Percentiles rank a stretch among this genome's conserved stretches.
Conservation (phyloP, 2,329 filamentous ascomycete genomes). For the Colletotrichum abscissum region DNA sequence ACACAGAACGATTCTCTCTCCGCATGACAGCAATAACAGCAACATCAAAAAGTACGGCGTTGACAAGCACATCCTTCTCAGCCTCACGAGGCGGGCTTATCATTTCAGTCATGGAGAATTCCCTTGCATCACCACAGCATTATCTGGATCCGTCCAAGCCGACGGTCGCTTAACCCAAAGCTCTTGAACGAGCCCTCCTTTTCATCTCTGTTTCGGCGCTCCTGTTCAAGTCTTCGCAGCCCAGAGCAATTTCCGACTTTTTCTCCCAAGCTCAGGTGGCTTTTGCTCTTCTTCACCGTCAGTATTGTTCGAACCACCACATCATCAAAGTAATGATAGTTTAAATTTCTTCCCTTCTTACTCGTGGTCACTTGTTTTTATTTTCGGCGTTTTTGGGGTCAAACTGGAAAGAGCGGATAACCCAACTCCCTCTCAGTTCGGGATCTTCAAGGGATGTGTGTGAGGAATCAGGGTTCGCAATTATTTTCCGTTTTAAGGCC, state of each 20-base stretch:
- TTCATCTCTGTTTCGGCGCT: not conserved
- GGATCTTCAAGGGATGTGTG: not conserved
- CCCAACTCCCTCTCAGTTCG: not conserved
- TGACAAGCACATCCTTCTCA: not conserved
- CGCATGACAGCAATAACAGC: conserved; percentile 2
- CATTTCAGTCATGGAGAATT: not conserved
- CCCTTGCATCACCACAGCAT: not conserved
- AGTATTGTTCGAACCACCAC: conserved; percentile 25
- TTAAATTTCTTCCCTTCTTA: not conserved
- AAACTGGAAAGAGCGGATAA: conserved; percentile 12
- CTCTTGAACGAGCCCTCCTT: not conserved
- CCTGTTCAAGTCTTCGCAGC: not conserved
- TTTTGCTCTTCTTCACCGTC: conserved; percentile 24
- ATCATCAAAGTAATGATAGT: conserved; percentile 34
- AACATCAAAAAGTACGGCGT: not conserved
- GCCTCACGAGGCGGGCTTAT: not conserved
- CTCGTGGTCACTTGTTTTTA: not conserved
- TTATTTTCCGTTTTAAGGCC: not conserved
- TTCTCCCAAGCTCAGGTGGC: not conserved
- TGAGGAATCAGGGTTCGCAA: not conserved
- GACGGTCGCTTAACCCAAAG: not conserved
- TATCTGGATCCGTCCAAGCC: not conserved
- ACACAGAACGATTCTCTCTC: not conserved
- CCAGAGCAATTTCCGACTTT: not conserved
- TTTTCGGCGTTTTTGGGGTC: conserved; percentile 5